These are phyloP conservation scores for Lodderomyces jiufengensis DNA, from an alignment of 1,139 yeast species.

Conservation along the genomic window DNA sequence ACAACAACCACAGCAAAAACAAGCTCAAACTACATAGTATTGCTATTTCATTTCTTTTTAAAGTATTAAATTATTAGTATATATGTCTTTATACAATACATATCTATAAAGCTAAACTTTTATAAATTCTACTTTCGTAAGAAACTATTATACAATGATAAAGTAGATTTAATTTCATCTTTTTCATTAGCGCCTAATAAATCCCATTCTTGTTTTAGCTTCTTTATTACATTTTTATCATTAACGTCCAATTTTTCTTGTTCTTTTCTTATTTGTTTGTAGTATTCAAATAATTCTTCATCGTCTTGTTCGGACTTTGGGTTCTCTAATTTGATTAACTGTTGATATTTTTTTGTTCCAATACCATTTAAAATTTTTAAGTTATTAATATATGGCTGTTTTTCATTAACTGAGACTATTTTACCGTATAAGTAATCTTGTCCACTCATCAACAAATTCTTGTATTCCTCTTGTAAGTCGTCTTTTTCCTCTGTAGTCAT, in stretches of 20 bases:
- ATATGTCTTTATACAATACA: no score
- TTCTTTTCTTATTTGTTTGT: slow-evolving; percentile 2
- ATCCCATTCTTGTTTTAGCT: no score
- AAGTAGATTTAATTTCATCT: no score
- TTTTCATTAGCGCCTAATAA: no score
- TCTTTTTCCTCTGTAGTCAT: slow-evolving; percentile 21
- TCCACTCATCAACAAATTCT: slow-evolving; percentile 26
- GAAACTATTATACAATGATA: no score
- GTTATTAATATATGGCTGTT: background rate
- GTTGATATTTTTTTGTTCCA: background rate
- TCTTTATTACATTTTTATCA: no score
- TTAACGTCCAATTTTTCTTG: background rate
- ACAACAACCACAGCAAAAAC: slow-evolving; percentile 8
- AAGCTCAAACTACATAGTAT: slow-evolving; percentile 14
- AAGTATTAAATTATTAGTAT: no score
- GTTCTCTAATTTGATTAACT: background rate
- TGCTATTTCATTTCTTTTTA: no score
- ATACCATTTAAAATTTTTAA: background rate
- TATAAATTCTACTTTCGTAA: no score
- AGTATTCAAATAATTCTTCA: no score
- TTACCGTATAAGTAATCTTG: slow-evolving; percentile 30
- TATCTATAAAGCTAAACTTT: no score
- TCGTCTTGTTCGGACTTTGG: no score
- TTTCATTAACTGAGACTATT: slow-evolving; percentile 22
- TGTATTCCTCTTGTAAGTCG: slow-evolving; percentile 24